Base-by-base conservation (phyloP, 768 basidiomycete genomes). In the Zangia roseola region DNA sequence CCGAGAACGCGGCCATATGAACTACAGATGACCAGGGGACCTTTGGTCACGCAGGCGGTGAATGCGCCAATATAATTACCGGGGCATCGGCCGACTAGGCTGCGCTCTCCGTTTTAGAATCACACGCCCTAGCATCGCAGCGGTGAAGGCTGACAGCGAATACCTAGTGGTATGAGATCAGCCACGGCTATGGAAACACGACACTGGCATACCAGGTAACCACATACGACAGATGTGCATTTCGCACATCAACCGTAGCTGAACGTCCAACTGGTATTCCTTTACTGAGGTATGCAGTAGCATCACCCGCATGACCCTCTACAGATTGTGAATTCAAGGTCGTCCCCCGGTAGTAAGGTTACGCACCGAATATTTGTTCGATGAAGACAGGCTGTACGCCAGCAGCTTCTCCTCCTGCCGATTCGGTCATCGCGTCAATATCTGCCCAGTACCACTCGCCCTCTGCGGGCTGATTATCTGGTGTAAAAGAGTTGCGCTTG, bases 391-490 rank as follows among this genome's bases (percentile, higher is more conserved):
- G 88, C 60, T 95, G 94, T 1, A 95, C 86, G 36, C 77, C 74
- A 17, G 79, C 81, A 6, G 71, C 63, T 48, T 83, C 80, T 2
- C 91, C 92, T 14, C 92, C 93, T 16, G 82, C 84, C 55, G 76
- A 78, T 42, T 84, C 75, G 7, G 86, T 83, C 84, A 99, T 92
- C 21, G 82, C 78, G 16, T 80, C 77, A 6, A 93, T 77, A 63
- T 98, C 92, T 17, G 81, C 81, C 89, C 93, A 99, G 60, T 90
- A 92, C 94, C 95, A 99, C 65, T 84, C 80, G 10, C 87, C 86
- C 43, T 81, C 76, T 39, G 78, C 77, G 0, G 89, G 86, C 36
- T 81, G 76, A 64, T 99, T 99, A 43, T 91, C 85, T 16, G 94
- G 94, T 3, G 92, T 94, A 65, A 95, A 99, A 6, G 62, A 63